A percentile compares a stretch with the other conserved stretches of the same genome.
Evolutionary conservation across 2,329 filamentous ascomycete genomes (phyloP).

Genomic region (Phialocephala sp.): DNA sequence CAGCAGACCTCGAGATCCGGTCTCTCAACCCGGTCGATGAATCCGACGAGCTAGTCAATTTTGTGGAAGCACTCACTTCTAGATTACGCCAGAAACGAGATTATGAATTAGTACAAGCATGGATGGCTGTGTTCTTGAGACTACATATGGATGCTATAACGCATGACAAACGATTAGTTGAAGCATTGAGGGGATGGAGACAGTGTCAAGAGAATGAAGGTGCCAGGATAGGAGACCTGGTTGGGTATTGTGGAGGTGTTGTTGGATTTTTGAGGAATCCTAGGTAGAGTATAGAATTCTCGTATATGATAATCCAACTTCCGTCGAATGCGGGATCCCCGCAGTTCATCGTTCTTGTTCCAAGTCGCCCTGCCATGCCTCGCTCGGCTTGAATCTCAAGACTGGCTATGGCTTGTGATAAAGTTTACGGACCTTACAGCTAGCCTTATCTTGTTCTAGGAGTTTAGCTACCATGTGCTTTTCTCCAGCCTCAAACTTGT

Average conservation of each 20-base stretch:
- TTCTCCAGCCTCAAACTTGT: background rate
- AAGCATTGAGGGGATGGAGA: conserved; percentile 72
- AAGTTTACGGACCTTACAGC: background rate
- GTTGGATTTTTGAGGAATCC: conserved; percentile 76
- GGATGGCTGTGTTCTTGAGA: conserved; percentile 93
- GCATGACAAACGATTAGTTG: conserved; percentile 53
- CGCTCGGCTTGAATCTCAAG: background rate
- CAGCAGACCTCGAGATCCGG: conserved; percentile 88
- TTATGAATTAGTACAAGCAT: conserved; percentile 93
- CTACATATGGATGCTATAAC: conserved; percentile 71
- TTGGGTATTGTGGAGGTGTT: conserved; percentile 88
- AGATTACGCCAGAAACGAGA: conserved; percentile 73
- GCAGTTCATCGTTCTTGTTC: background rate
- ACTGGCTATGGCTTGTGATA: background rate
- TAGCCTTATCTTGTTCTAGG: background rate
- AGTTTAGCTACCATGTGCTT: no score
- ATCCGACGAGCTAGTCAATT: conserved; percentile 75
- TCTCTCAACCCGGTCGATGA: conserved; percentile 65
- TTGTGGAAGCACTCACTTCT: conserved; percentile 79
- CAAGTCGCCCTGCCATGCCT: background rate
- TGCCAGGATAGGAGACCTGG: conserved; percentile 72
- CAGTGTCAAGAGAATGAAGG: conserved; percentile 74
- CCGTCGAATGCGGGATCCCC: background rate
- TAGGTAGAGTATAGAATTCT: conserved; percentile 12
- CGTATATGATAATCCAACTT: background rate